These are phyloP conservation scores for Funneliformis caledonium DNA, from an alignment of 371 early-diverging fungal genomes.

Conservation along the genomic window DNA sequence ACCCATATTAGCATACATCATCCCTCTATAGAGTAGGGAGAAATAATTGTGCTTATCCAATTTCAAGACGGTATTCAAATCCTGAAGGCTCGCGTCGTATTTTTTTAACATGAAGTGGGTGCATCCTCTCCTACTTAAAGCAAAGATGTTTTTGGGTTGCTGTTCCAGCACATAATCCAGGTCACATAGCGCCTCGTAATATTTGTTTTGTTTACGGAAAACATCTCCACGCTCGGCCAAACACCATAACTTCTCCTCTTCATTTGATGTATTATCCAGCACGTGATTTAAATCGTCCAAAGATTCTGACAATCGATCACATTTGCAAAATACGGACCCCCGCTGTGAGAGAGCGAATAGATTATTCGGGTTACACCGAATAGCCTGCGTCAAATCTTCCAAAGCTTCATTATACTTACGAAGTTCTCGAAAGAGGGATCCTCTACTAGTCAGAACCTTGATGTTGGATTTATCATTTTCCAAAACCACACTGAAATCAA, in stretches of 20 bases:
- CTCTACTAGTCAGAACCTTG: not conserved
- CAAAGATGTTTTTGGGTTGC: not conserved
- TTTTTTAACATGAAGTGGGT: not conserved
- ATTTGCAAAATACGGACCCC: not conserved
- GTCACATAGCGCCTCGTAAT: not conserved
- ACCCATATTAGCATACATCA: not conserved
- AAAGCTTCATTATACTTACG: not conserved
- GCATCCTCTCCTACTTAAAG: not conserved
- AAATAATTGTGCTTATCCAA: not conserved
- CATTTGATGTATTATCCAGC: not conserved
- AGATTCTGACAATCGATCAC: not conserved
- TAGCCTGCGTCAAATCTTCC: not conserved
- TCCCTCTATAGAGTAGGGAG: not conserved
- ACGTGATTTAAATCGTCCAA: not conserved
- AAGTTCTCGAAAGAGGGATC: not conserved
- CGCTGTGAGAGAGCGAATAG: not conserved
- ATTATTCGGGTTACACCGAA: not conserved
- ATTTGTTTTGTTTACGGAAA: not conserved
- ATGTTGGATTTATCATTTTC: not conserved
- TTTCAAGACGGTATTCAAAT: not conserved
- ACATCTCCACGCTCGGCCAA: not conserved
- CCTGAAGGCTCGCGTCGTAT: not conserved
- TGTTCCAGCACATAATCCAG: not conserved
- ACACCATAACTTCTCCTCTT: not conserved
- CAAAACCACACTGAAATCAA: not conserved